These are phyloP conservation scores for Oropetium thomaeum DNA, from an alignment of 176 grass and related monocot species.

Conservation along the genomic window DNA sequence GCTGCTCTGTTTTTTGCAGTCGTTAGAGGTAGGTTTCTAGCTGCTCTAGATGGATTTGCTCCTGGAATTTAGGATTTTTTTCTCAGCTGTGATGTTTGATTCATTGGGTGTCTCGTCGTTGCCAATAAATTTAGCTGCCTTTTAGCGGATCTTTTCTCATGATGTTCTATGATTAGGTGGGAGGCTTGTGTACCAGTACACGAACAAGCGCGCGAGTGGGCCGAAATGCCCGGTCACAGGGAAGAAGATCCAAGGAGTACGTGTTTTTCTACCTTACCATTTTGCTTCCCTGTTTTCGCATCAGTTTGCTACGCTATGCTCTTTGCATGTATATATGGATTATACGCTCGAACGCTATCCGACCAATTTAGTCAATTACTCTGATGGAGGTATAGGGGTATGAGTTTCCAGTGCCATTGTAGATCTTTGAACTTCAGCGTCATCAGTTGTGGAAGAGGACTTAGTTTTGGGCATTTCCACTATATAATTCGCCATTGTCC, in stretches of 20 bases:
- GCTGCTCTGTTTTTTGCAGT: not conserved
- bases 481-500: not conserved
- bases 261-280: not conserved
- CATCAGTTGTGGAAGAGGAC: not conserved
- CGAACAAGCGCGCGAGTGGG: constrained; percentile 79
- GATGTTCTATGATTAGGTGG: constrained; percentile 48
- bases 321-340: not conserved
- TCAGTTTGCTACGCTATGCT: not conserved
- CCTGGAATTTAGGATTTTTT: not conserved
- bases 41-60: not conserved
- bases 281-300: not conserved
- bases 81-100: not conserved
- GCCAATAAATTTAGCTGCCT: not conserved
- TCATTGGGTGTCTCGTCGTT: too few species aligned
- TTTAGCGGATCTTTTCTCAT: not conserved
- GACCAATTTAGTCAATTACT: not conserved
- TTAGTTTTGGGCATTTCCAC: not conserved
- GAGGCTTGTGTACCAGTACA: constrained; percentile 86
- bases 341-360: not conserved
- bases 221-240: constrained; percentile 86
- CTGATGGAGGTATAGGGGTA: not conserved
- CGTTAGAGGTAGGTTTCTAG: not conserved
- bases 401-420: not conserved
- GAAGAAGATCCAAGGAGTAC: constrained; percentile 89
- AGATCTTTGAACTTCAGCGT: not conserved